Base-by-base conservation (phyloP, 768 basidiomycete genomes). In the Termitomyces sp. region DNA sequence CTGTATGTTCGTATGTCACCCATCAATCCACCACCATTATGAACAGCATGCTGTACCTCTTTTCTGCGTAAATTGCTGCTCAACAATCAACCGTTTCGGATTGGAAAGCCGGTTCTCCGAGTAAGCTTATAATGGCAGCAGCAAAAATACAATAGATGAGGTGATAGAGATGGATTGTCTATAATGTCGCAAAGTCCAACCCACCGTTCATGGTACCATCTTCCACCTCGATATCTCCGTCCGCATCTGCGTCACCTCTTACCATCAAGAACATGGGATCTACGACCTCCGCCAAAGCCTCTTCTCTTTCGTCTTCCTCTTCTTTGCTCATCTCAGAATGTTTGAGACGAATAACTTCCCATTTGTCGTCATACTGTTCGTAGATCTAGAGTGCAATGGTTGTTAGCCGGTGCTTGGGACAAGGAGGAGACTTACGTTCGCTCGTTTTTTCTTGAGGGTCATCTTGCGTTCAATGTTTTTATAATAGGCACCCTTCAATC, bases 391-490 rank as follows among this genome's bases (percentile, higher is more conserved):
- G 13, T 5, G 24, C 3, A 24, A 38, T 52, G 20, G 47, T n/a
- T 14, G 3, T 64, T 20, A 64, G 22, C 14, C 47, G 58, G 14
- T 58, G 51, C 20, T 56, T 33, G 41, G 22, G 55, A 38, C 18
- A 47, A 47, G 13, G 43, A n/a, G 5, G 45, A 32, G 36, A 76
- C 82, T 69, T 60, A 92, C 91, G 68, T 90, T 89, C 18, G 81
- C 82, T 8, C 92, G 83, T 70, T 86, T 91, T 76, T 92, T 92
- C 72, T 92, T 92, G 43, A 94, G 75, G 24, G 83, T 77, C 86
- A 92, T 92, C 72, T 92, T 93, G 47, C 91, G 83, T 72, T 92
- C 90, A 54, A 94, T 91, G 66, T 86, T 87, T 72, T 92, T 94
- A 73, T 92, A 93, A 66, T 90, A 93, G 0, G 87, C 92, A n/a